These are phyloP conservation scores for Macadamia integrifolia DNA, from an alignment of 164 flowering plant genomes.

Conservation along the genomic window DNA sequence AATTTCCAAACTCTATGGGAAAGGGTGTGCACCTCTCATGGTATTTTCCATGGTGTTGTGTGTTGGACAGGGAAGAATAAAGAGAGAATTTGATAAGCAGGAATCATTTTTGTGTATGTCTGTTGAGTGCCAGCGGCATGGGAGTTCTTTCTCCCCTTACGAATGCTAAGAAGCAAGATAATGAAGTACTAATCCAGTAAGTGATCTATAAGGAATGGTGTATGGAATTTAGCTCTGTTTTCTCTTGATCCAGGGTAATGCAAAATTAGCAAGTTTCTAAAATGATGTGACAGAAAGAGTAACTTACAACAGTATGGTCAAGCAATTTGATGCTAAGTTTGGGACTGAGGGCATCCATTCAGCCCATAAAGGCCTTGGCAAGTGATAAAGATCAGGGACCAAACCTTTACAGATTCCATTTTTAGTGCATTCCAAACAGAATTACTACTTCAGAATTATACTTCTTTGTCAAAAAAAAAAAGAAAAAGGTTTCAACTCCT, in stretches of 20 bases:
- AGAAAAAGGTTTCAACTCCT: too few relatives aligned
- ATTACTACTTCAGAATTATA: too few relatives aligned
- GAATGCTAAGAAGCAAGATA: neutral
- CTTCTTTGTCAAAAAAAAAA: too few relatives aligned
- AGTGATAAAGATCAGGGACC: too few relatives aligned
- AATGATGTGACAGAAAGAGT: neutral
- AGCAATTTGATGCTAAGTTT: too few relatives aligned
- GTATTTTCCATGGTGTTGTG: neutral
- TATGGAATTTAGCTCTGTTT: neutral
- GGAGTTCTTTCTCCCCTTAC: conserved; percentile 1
- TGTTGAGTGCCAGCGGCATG: neutral
- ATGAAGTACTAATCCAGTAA: neutral
- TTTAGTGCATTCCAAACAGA: too few relatives aligned
- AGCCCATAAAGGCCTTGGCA: too few relatives aligned
- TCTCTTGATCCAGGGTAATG: neutral
- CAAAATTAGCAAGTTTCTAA: neutral
- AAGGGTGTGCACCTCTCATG: neutral
- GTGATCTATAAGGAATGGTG: neutral
- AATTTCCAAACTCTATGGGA: conserved; percentile 1
- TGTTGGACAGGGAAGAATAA: neutral
- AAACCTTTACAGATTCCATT: too few relatives aligned
- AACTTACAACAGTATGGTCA: neutral
- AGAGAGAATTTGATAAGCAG: neutral
- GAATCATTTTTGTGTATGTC: neutral
- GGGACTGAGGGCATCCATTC: too few relatives aligned